These are phyloP conservation scores for Pinus albicaulis DNA, from an alignment of 75 land plant species.

Conservation along the genomic window DNA sequence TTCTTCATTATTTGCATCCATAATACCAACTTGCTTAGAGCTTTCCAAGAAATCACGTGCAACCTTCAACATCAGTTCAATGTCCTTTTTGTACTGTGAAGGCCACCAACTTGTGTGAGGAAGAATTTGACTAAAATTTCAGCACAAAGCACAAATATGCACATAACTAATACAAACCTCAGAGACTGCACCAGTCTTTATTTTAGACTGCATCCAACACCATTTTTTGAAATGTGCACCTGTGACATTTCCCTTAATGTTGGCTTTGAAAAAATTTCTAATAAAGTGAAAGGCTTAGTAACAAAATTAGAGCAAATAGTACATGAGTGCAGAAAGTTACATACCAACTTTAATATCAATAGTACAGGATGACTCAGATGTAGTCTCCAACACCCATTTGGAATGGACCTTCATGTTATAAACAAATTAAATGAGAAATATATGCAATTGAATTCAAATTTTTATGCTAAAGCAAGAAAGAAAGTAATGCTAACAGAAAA, in stretches of 20 bases:
- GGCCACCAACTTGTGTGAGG: neutral
- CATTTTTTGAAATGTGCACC: slow-evolving; percentile 98
- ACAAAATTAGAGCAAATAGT: neutral
- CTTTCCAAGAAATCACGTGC: slow-evolving; percentile 46
- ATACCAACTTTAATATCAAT: slow-evolving; percentile 82
- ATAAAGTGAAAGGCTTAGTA: neutral
- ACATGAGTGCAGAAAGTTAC: slow-evolving; percentile 10
- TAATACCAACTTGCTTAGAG: neutral
- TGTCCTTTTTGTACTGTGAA: slow-evolving; percentile 74
- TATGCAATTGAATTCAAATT: neutral
- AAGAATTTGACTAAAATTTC: neutral
- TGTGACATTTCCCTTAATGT: slow-evolving; percentile 21
- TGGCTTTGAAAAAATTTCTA: neutral
- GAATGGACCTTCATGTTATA: slow-evolving; percentile 65
- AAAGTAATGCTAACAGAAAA: neutral
- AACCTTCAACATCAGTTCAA: slow-evolving; percentile 60
- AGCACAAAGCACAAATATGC: neutral
- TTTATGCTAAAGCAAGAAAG: neutral
- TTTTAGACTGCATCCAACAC: slow-evolving; percentile 92
- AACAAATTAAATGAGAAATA: slow-evolving; percentile 8
- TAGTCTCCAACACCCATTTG: slow-evolving; percentile 66
- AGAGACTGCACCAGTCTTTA: slow-evolving; percentile 72
- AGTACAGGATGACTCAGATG: slow-evolving; percentile 42
- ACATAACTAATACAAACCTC: slow-evolving; percentile 52
- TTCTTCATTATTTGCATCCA: slow-evolving; percentile 2